Percentiles rank a stretch among this genome's conserved stretches.
These are phyloP conservation scores for Nepenthes gracilis DNA, from an alignment of 148 eudicot species.

Conservation along the genomic window DNA sequence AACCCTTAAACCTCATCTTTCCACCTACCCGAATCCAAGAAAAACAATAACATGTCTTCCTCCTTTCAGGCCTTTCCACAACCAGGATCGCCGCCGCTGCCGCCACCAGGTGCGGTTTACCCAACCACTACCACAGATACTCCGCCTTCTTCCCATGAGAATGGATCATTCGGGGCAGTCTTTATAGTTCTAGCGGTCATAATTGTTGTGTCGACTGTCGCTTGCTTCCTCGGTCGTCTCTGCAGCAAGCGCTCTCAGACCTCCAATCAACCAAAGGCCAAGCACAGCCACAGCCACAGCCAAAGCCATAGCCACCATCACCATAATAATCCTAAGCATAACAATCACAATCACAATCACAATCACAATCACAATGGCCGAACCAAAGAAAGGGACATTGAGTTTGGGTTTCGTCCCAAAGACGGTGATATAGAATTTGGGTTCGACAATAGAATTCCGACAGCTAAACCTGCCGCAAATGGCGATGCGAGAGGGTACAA, in stretches of 20 bases:
- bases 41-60: constrained; percentile 15
- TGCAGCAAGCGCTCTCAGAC: constrained; percentile 32
- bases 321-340: neutral
- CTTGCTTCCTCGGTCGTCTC: constrained; percentile 60
- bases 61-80: constrained; percentile 17
- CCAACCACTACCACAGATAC: constrained; percentile 24
- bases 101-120: constrained; percentile 28
- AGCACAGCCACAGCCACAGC: constrained; percentile 10
- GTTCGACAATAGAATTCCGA: constrained; percentile 14
- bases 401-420: constrained; percentile 44
- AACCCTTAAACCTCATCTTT: neutral
- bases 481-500: constrained; percentile 2
- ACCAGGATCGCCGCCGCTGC: constrained; percentile 20
- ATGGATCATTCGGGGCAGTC: constrained; percentile 8
- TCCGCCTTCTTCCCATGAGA: constrained; percentile 17
- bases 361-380: constrained; percentile 7
- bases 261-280: constrained; percentile 16
- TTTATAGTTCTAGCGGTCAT: constrained; percentile 20
- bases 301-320: neutral
- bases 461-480: constrained; percentile 13
- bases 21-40: neutral
- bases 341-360: constrained; percentile 16
- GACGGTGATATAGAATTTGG: constrained; percentile 24
- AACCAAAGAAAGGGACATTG: constrained; percentile 40
- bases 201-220: constrained; percentile 49